These are phyloP conservation scores for Physcomitrium patens DNA, from an alignment of 225 moss, liverwort and hornwort species.

Conservation along the genomic window DNA sequence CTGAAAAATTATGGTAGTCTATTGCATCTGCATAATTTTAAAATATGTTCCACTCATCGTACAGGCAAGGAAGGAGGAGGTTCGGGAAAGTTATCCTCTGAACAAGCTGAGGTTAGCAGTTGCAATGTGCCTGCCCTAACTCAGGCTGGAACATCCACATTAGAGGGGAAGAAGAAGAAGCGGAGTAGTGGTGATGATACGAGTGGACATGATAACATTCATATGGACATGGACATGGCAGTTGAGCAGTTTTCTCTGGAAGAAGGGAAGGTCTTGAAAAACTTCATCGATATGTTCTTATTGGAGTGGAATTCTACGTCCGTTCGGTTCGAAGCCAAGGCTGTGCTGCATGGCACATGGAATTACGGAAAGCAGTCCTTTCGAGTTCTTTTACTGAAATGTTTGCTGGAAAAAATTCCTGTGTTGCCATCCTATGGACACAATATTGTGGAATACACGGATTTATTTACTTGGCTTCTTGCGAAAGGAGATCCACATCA, in stretches of 20 bases:
- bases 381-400: constrained; percentile 78
- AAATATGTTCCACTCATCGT: constrained; percentile 23
- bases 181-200: constrained; percentile 71
- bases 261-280: constrained; percentile 78
- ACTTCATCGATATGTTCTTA: constrained; percentile 90
- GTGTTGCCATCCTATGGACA: constrained; percentile 92
- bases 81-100: constrained; percentile 62
- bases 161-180: constrained; percentile 85
- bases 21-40: constrained; percentile 16
- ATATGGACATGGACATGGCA: constrained; percentile 93
- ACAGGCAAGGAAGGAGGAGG: constrained; percentile 69
- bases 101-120: constrained; percentile 58
- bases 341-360: constrained; percentile 94
- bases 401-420: constrained; percentile 78
- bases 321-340: constrained; percentile 89
- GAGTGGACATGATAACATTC: constrained; percentile 73
- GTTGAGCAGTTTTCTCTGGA: constrained; percentile 87
- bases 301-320: constrained; percentile 97
- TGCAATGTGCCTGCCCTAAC: constrained; percentile 46
- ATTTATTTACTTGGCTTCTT: constrained; percentile 90
- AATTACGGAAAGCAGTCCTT: constrained; percentile 95
- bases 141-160: constrained; percentile 60
- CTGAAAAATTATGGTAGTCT: constrained; percentile 8
- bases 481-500: constrained; percentile 75
- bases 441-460: constrained; percentile 92